Evolutionary conservation across 2,329 filamentous ascomycete species (phyloP), one percentile per base, ranked within the genome.

Genomic region (Cladophialophora yegresii): DNA sequence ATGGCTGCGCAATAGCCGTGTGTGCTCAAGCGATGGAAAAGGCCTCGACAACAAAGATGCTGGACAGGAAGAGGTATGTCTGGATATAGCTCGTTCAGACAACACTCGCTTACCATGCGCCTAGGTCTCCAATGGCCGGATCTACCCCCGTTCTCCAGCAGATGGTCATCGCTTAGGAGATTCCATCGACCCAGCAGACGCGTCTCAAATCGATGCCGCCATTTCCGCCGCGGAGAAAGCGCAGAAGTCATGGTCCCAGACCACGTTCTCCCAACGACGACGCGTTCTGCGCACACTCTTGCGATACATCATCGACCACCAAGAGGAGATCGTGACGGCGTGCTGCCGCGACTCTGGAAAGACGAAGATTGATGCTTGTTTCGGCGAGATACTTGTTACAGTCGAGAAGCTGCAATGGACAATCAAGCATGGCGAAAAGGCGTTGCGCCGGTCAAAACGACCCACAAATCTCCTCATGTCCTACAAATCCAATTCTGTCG

Each of bases 341-440:
- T 93, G 93, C 56, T 96, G 91, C 73, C 83, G 96, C 40, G 95
- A 99, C 78, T 96, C 91, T 49, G 95, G 95, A 68, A 99, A 99
- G 83, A 97, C 96, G 1, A 90, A 93, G 81, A 87, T 98, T 45
- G 95, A 99, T 78, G 95, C 93, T 0, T 88, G 90, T 71, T 87
- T 99, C 62, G 95, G 95, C 58, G 95, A 99, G 82, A 93, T 98
- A 68, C 83, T 99, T 61, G 92, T 97, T 49, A 97, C 95, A 6
- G 88, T 85, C 0, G 95, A 98, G 82, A 97, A 96, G 81, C 83
- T 99, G 65, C 88, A 90, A 74, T 99, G 95, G 95, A 96, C 92
- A 2, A 88, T 98, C 67, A 82, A 87, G 69, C 92, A 99, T 77
- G 95, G 95, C 71, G 93, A 97, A 77, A 86, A 85, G 72, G 90